Base-by-base conservation (phyloP, 2,329 filamentous ascomycete genomes). In the Monilinia laxa region DNA sequence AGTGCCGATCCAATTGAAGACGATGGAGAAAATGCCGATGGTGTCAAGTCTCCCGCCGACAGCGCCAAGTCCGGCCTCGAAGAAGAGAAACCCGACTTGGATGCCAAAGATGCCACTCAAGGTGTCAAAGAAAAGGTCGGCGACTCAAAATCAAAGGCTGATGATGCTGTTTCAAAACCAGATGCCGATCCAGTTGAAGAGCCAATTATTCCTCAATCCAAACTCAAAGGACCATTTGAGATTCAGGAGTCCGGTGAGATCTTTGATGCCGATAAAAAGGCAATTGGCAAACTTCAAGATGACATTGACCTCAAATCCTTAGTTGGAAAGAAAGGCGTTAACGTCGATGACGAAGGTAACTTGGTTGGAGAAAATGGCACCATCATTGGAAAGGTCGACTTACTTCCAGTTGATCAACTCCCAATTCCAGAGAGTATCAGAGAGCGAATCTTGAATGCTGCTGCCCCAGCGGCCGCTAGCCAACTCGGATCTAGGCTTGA, bases 331-430 rank as follows among this genome's bases (percentile, higher is more conserved):
- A 31, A 62, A 51, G 85, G 84, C 25, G 81, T 82, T 60, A 80
- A 79, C 62, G 84, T 87, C 69, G 87, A 87, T 78, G 80, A 80
- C 16, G 82, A 87, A 71, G 85, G 85, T 1, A 85, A 87, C 10
- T 83, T 87, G 1, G 78, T 84, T 18, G 84, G 87, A 70, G 81
- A 83, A 35, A 83, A 85, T 62, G 85, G 85, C 10, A 84, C 87
- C 71, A 69, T 87, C 62, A 81, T 92, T 68, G 90, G 84, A 69
- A 90, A 89, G 51, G 58, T 66, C 7, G 51, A 66, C 20, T 62
- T 65, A 14, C 57, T 65, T 40, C 64, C 64, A 23, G 55, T 65
- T 23, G 56, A 65, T 52, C 55, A 65, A 45, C 49, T 65, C 14
- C 64, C 64, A 12, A 65, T 65, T 42, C 47, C 64, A 31, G 64